phyloP scores from a whole-genome alignment of 306 rosid species.

The Corylus avellana region DNA sequence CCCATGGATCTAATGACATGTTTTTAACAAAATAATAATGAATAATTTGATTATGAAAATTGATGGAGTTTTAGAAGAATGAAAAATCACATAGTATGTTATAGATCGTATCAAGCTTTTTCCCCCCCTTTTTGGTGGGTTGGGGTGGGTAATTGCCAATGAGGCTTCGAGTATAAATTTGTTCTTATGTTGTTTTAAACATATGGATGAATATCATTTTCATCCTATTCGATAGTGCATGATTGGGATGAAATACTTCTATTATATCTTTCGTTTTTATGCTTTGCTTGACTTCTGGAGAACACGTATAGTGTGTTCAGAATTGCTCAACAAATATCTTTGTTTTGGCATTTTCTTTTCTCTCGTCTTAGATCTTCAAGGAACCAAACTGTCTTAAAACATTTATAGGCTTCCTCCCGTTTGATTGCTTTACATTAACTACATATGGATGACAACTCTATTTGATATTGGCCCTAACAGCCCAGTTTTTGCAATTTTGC shows the following conservation, averaged over 20 bases:
- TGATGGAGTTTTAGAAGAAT: neutral
- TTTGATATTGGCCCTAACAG: neutral
- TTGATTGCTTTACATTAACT: neutral
- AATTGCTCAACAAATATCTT: neutral
- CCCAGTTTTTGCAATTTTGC: neutral
- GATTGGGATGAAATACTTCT: neutral
- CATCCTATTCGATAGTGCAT: neutral
- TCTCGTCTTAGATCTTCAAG: neutral
- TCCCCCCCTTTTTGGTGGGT: neutral
- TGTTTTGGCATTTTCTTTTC: neutral
- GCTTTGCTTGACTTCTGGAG: neutral
- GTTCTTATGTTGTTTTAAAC: neutral
- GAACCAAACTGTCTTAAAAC: neutral
- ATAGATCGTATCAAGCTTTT: too few species aligned
- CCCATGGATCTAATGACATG: neutral
- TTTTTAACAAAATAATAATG: too few species aligned
- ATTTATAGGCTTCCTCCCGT: neutral
- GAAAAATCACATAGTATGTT: neutral
- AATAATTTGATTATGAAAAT: neutral
- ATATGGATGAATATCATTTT: neutral
- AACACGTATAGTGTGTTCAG: neutral
- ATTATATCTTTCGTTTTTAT: neutral
- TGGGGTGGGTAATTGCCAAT: neutral
- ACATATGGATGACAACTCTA: neutral
- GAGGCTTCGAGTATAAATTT: neutral